Evolutionary conservation across 345 rosid genomes (phyloP).

Genomic region (Moricandia arvensis): DNA sequence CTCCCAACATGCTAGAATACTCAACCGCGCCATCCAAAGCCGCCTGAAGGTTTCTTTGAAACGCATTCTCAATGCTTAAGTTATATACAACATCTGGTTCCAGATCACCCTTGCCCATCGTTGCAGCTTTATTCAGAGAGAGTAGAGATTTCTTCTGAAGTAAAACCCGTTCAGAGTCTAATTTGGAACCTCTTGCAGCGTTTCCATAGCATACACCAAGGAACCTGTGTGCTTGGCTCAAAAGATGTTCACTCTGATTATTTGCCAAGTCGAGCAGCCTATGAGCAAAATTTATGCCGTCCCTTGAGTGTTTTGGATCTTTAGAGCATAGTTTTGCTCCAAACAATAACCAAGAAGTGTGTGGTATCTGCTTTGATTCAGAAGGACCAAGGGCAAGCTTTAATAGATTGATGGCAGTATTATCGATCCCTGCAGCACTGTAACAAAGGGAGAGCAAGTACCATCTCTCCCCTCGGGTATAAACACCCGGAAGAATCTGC

Average conservation of each 20-base stretch:
- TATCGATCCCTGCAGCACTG: slow-evolving; percentile 68
- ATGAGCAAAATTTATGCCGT: slow-evolving; percentile 64
- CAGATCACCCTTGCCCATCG: slow-evolving; percentile 43
- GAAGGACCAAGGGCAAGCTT: slow-evolving; percentile 64
- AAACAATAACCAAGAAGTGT: slow-evolving; percentile 56
- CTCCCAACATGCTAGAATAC: slow-evolving; percentile 54
- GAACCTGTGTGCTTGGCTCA: slow-evolving; percentile 60
- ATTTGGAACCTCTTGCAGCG: slow-evolving; percentile 67
- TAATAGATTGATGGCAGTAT: slow-evolving; percentile 69
- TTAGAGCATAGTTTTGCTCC: slow-evolving; percentile 83
- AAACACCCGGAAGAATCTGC: slow-evolving; percentile 70
- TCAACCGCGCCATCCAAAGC: slow-evolving; percentile 67
- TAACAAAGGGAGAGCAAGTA: slow-evolving; percentile 86
- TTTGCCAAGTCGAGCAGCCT: slow-evolving; percentile 44
- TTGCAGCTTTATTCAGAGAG: slow-evolving; percentile 61
- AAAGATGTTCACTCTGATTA: slow-evolving; percentile 49
- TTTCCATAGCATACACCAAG: slow-evolving; percentile 85
- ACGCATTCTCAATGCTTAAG: slow-evolving; percentile 72
- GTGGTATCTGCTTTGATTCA: slow-evolving; percentile 59
- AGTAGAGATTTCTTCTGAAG: slow-evolving; percentile 60
- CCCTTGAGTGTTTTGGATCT: slow-evolving; percentile 56
- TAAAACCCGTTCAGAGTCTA: slow-evolving; percentile 66
- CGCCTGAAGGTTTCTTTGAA: slow-evolving; percentile 74
- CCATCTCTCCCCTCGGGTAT: slow-evolving; percentile 79
- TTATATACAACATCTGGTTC: slow-evolving; percentile 55